Evolutionary conservation across 2,329 filamentous ascomycete species (phyloP), one percentile per base, ranked within the genome.

Genomic region (Coccinonectria pachysandricola): DNA sequence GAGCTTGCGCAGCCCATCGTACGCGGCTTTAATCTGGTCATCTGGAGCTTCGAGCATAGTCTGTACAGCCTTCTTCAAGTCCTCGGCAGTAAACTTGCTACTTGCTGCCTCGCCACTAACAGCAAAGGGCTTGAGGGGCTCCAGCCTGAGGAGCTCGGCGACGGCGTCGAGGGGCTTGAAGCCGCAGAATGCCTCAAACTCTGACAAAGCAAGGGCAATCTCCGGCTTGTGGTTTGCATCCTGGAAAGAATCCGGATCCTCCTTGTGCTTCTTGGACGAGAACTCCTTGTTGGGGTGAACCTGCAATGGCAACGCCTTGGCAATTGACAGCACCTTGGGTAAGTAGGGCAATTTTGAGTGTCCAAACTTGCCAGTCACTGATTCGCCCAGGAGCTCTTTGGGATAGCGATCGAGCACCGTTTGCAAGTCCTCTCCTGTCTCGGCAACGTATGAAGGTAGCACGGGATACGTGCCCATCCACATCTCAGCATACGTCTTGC

Each of bases 221-320:
- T 87, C 80, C 2, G 81, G 80, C 54, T 86, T 86, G 60, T 86
- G 79, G 49, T 86, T 86, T 3, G 68, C 57, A 38, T 87, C 79
- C 2, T 69, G 71, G 49, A 80, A 86, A 31, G 72, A 67, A 3
- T 71, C 53, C 0, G 79, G 78, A 28, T 83, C 64, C 37, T 71
- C 50, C 28, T 65, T 48, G 53, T 85, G 77, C 3, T 85, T 63
- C 41, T 74, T 64, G 7, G 64, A 54, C 0, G 80, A 69, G 2
- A 85, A 64, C 0, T 68, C 59, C 44, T 79, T 81, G 56, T 85
- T 71, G 16, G 79, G 80, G 37, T 86, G 80, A 9, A 85, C 65
- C 46, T 86, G 80, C 3, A 87, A 60, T 1, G 79, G 80, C 1
- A 87, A 64, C 0, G 80, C 79, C 50, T 85, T 84, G 19, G 66